These are phyloP conservation scores for Umbelopsis vinacea DNA, from an alignment of 192 early-diverging fungal species.

Conservation along the genomic window DNA sequence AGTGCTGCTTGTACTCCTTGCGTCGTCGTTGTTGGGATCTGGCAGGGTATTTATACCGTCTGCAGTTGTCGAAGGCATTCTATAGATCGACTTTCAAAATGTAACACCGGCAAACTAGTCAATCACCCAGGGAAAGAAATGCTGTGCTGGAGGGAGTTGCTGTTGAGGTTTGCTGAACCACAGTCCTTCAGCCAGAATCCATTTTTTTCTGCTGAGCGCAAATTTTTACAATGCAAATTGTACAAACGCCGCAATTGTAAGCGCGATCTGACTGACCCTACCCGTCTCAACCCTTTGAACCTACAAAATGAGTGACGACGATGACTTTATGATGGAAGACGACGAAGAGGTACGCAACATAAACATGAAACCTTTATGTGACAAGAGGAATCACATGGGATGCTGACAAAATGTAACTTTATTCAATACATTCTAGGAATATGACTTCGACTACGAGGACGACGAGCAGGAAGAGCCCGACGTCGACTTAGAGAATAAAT, in stretches of 20 bases:
- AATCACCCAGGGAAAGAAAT: neutral
- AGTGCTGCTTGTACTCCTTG: constrained; percentile 57
- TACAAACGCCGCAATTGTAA: constrained; percentile 22
- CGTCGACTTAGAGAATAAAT: constrained; percentile 85
- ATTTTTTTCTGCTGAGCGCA: constrained; percentile 15
- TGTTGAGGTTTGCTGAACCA: neutral
- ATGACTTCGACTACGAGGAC: constrained; percentile 89
- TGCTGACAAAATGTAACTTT: too few species aligned
- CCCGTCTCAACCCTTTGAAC: neutral
- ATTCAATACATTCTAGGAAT: constrained; percentile 38
- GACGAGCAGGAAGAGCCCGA: constrained; percentile 83
- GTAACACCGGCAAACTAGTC: neutral
- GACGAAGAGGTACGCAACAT: constrained; percentile 50
- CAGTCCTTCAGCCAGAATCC: neutral
- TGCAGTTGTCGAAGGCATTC: constrained; percentile 21
- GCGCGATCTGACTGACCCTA: constrained; percentile 3
- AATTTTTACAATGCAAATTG: constrained; percentile 21
- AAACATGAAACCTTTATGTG: neutral
- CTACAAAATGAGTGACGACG: constrained; percentile 54
- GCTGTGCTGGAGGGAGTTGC: too few species aligned
- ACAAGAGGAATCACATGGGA: neutral
- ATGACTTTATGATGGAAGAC: constrained; percentile 67
- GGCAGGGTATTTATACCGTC: neutral
- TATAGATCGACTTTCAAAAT: constrained; percentile 11
- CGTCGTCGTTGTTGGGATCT: constrained; percentile 48